These are phyloP conservation scores for Kitagawia praeruptora DNA, from an alignment of 129 eudicot genomes.

Conservation along the genomic window DNA sequence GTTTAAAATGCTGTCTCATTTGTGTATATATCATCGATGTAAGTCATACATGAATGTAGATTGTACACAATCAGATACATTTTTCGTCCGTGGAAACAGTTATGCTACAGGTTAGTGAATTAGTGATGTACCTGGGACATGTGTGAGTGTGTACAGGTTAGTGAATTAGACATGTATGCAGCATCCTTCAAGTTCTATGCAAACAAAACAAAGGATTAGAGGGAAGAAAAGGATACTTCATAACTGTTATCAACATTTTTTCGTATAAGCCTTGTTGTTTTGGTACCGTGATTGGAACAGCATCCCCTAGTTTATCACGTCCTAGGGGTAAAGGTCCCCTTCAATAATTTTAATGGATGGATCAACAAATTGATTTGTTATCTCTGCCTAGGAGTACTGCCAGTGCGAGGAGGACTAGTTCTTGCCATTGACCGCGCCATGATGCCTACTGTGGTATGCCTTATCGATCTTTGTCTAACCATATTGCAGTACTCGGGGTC, in stretches of 20 bases:
- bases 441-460: slow-evolving; percentile 59
- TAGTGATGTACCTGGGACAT: no score
- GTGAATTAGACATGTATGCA: no score
- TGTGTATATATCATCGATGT: background rate
- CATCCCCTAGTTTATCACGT: background rate
- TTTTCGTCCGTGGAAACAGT: background rate
- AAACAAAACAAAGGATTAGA: no score
- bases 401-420: slow-evolving; percentile 21
- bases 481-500: slow-evolving; percentile 55
- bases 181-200: no score
- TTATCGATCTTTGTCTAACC: slow-evolving; percentile 65
- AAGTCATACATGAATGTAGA: background rate
- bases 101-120: no score
- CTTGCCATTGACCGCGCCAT: slow-evolving; percentile 64
- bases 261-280: no score
- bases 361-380: background rate
- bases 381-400: background rate
- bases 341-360: background rate
- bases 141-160: no score
- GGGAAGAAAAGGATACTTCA: no score
- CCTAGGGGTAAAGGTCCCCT: background rate
- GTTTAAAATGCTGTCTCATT: background rate
- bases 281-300: no score
- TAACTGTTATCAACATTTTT: no score
- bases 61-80: background rate